These are phyloP conservation scores for Lantana camara DNA, from an alignment of 257 asterid genomes.

Conservation along the genomic window DNA sequence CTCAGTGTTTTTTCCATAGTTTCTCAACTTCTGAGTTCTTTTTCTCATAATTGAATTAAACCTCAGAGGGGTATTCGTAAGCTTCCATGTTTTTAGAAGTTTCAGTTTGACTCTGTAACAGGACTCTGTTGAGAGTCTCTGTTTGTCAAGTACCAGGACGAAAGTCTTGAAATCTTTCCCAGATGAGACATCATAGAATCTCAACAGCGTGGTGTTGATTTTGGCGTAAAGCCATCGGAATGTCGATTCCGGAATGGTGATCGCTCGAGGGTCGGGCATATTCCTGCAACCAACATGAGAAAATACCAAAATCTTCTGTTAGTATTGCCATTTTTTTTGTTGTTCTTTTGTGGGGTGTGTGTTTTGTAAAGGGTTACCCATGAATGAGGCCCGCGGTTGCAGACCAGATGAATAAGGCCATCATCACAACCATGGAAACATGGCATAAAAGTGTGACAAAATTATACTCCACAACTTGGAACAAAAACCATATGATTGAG, in stretches of 20 bases:
- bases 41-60: no score
- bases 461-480: conserved; percentile 75
- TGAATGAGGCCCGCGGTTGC: conserved; percentile 53
- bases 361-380: conserved; percentile 38
- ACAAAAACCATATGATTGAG: conserved; percentile 70
- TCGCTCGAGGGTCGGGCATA: conserved; percentile 52
- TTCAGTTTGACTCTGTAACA: no score
- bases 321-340: background rate
- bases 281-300: conserved; percentile 37
- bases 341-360: background rate
- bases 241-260: conserved; percentile 65
- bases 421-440: conserved; percentile 52
- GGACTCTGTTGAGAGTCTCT: no score
- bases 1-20: no score
- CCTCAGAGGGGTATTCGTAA: no score
- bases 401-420: conserved; percentile 67
- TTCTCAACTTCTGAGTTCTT: no score
- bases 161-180: conserved; percentile 74
- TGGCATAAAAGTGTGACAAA: conserved; percentile 62
- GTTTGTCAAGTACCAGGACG: conserved; percentile 46
- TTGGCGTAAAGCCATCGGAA: conserved; percentile 59
- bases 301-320: background rate
- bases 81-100: no score
- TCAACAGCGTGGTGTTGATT: conserved; percentile 43
- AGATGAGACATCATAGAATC: conserved; percentile 63